Evolutionary conservation across 2,329 filamentous ascomycete species (phyloP), one percentile per base, ranked within the genome.

Genomic region (Hawksworthiomyces lignivorus): DNA sequence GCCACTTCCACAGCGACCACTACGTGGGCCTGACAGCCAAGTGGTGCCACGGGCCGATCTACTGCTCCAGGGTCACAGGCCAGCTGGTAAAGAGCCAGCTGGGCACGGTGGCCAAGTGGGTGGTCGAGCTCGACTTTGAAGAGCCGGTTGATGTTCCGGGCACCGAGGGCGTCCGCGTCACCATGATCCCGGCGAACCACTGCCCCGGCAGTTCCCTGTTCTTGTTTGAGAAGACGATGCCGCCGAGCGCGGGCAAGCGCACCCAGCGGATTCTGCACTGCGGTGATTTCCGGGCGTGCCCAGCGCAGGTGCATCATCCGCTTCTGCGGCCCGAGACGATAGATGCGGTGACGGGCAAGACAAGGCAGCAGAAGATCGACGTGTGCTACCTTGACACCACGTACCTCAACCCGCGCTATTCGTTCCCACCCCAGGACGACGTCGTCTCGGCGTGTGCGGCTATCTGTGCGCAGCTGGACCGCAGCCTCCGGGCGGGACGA

Each of bases 1-100:
- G 89, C 53, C 92, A 98, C 58, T 98, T 97, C 52, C 92, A 98
- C 62, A 96, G 88, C 55, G 92, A 98, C 58, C 92, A 98, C 58
- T 98, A 98, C 54, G 80, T 96, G 26, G 92, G 92, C 3, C 67
- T 98, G 10, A 92, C 87, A 10, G 80, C 84, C 7, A 87, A 73
- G 24, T 98, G 92, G 92, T 78, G 70, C 29, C 89, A 98, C 58
- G 92, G 92, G 0, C 90, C 89, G 1, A 97, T 98, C 36, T 98
- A 95, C 56, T 97, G 92, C 67, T 97, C 90, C 57, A 83, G 80
- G 52, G 85, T 95, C 12, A 98, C 92, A 0, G 92, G 77, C 1
- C 94, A 94, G 54, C 72, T 98, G 3, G 87, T 97, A 26, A 81
- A 82, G 47, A 84, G 84, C 53, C 89, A 96, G 60, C 70, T 98